phyloP scores from a whole-genome alignment of 495 filamentous ascomycete species.

The Amniculicola lignicola region DNA sequence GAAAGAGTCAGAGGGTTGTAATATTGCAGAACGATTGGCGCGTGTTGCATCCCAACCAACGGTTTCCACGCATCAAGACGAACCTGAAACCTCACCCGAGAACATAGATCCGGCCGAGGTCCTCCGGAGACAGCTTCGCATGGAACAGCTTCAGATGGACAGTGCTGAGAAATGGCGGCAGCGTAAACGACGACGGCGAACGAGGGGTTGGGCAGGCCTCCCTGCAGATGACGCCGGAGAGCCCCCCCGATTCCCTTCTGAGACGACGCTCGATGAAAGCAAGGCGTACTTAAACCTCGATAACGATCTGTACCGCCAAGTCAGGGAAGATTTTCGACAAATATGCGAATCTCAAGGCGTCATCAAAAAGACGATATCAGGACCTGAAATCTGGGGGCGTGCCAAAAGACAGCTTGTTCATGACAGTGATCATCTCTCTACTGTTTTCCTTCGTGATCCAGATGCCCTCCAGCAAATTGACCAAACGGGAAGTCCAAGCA shows the following conservation, averaged over 20 bases:
- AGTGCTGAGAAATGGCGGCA: slow-evolving; percentile 61
- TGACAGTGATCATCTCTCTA: slow-evolving; percentile 62
- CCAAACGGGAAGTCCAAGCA: slow-evolving; percentile 46
- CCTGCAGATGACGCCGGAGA: slow-evolving; percentile 66
- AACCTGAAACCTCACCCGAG: no score
- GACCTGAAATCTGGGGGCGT: slow-evolving; percentile 68
- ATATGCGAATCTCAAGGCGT: slow-evolving; percentile 66
- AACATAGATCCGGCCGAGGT: slow-evolving; percentile 35
- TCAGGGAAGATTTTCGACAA: slow-evolving; percentile 63
- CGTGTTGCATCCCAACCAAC: no score
- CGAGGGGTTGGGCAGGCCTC: slow-evolving; percentile 65
- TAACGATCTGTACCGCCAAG: slow-evolving; percentile 56
- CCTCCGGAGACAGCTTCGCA: slow-evolving; percentile 34
- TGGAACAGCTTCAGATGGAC: slow-evolving; percentile 54
- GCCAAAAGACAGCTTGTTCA: slow-evolving; percentile 67
- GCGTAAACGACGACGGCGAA: slow-evolving; percentile 69
- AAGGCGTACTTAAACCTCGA: slow-evolving; percentile 67
- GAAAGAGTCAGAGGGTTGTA: slow-evolving; percentile 2
- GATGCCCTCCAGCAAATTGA: slow-evolving; percentile 27
- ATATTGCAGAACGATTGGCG: slow-evolving; percentile 18
- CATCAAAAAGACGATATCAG: slow-evolving; percentile 70
- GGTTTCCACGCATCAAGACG: no score
- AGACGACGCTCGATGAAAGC: slow-evolving; percentile 77
- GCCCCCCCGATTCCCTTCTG: slow-evolving; percentile 74
- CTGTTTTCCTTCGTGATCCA: slow-evolving; percentile 58